Evolutionary conservation across 306 rosid genomes (phyloP).

Genomic region (Medicago ruthenica): DNA sequence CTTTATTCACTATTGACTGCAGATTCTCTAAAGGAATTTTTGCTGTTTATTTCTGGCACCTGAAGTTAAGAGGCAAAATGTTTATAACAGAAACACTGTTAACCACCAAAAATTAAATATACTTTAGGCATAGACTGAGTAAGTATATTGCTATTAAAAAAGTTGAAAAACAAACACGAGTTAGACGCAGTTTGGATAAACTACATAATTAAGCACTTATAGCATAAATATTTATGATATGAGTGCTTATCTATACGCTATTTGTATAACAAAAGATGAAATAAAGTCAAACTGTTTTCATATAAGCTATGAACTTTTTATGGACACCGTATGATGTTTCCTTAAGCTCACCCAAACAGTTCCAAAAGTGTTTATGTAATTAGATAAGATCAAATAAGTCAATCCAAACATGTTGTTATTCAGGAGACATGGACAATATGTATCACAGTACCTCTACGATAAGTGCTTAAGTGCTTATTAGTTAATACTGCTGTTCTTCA

Average conservation of each 20-base stretch:
- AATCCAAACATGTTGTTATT: too few species aligned
- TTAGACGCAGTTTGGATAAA: not conserved
- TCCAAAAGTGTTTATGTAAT: not conserved
- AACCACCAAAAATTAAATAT: constrained; percentile 10
- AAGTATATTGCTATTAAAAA: constrained; percentile 13
- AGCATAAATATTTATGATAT: not conserved
- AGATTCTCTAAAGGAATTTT: constrained; percentile 15
- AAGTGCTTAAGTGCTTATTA: not conserved
- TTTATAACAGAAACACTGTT: not conserved
- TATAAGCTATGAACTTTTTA: not conserved
- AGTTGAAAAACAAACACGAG: not conserved
- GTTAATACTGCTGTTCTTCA: too few species aligned
- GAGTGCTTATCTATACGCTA: not conserved
- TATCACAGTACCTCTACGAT: constrained; percentile 12
- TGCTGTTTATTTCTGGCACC: constrained; percentile 37
- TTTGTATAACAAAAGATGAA: too few species aligned
- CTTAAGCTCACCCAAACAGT: not conserved
- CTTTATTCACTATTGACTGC: constrained; percentile 42
- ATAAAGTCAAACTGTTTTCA: not conserved
- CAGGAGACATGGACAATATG: not conserved
- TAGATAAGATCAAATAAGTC: not conserved
- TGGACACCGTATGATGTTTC: not conserved
- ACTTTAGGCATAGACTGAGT: constrained; percentile 21
- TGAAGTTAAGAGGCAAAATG: constrained; percentile 30
- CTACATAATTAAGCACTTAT: not conserved